Conservation (phyloP, 352 stramenopile genomes). For the Phytophthora parvispora region DNA sequence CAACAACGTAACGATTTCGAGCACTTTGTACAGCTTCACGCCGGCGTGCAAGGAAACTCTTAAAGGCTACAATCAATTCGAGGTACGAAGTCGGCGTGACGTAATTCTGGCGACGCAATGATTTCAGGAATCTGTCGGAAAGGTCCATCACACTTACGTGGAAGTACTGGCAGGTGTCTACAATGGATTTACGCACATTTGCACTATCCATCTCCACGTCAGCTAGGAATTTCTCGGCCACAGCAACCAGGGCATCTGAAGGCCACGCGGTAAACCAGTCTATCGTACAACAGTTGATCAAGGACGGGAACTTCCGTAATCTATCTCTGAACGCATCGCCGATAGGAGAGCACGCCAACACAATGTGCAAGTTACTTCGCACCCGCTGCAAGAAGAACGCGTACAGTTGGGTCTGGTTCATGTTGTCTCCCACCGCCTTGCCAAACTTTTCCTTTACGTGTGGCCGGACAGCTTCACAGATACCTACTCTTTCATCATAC, state of each 20-base stretch:
- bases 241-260: slow-evolving; percentile 92
- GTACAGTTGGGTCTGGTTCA: slow-evolving; percentile 93
- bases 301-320: slow-evolving; percentile 95
- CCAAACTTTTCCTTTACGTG: slow-evolving; percentile 94
- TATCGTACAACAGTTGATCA: slow-evolving; percentile 99
- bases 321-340: slow-evolving; percentile 95
- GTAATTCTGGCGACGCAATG: slow-evolving; percentile 94
- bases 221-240: slow-evolving; percentile 94
- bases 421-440: slow-evolving; percentile 92
- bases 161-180: slow-evolving; percentile 95
- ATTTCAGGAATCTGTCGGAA: slow-evolving; percentile 85
- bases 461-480: slow-evolving; percentile 92
- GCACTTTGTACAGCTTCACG: slow-evolving; percentile 88
- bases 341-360: slow-evolving; percentile 96
- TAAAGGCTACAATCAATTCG: slow-evolving; percentile 96
- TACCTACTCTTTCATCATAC: slow-evolving; percentile 92
- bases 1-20: slow-evolving; percentile 90
- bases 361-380: slow-evolving; percentile 94
- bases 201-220: slow-evolving; percentile 91
- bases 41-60: slow-evolving; percentile 87
- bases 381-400: slow-evolving; percentile 95
- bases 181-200: slow-evolving; percentile 81
- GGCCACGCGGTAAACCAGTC: slow-evolving; percentile 98
- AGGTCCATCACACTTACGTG: slow-evolving; percentile 92
- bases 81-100: slow-evolving; percentile 97